phyloP scores from a whole-genome alignment of 345 rosid species.

The Noccaea bulbosa region DNA sequence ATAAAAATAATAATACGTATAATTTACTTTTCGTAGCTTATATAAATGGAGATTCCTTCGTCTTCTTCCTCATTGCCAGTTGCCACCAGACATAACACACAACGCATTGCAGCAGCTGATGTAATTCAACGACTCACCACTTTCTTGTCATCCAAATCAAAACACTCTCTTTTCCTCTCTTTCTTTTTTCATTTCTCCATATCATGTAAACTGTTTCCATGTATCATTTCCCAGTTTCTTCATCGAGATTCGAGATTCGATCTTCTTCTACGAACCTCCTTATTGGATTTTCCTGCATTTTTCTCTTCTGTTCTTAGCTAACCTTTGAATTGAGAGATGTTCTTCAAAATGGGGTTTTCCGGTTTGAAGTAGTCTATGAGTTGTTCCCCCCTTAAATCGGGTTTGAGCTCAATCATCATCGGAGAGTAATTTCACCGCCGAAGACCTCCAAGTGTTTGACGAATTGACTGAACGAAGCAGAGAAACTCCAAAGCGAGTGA shows the following conservation, averaged over 20 bases:
- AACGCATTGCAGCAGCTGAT: constrained; percentile 21
- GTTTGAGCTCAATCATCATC: constrained; percentile 29
- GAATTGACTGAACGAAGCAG: constrained; percentile 33
- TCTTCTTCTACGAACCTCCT: constrained; percentile 19
- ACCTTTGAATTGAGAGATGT: constrained; percentile 16
- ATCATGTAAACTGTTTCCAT: constrained; percentile 39
- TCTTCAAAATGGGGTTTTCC: constrained; percentile 39
- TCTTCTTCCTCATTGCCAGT: constrained; percentile 40
- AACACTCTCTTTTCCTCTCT: neutral
- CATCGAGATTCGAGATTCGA: constrained; percentile 34
- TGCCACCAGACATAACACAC: constrained; percentile 36
- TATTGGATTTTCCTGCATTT: constrained; percentile 30
- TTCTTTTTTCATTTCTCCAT: constrained; percentile 1
- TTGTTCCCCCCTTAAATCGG: constrained; percentile 27
- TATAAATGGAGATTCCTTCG: constrained; percentile 40
- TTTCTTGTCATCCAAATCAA: constrained; percentile 19
- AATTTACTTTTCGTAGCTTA: constrained; percentile 7
- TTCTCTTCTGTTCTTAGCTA: constrained; percentile 28
- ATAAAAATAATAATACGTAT: neutral
- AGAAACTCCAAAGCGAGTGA: constrained; percentile 21
- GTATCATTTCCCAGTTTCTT: constrained; percentile 9
- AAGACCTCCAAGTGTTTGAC: constrained; percentile 44
- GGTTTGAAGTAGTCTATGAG: constrained; percentile 31
- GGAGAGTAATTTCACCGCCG: neutral
- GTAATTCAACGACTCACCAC: constrained; percentile 35